Base-by-base conservation (phyloP, 2,329 filamentous ascomycete genomes). In the Hypoxylon sp. region DNA sequence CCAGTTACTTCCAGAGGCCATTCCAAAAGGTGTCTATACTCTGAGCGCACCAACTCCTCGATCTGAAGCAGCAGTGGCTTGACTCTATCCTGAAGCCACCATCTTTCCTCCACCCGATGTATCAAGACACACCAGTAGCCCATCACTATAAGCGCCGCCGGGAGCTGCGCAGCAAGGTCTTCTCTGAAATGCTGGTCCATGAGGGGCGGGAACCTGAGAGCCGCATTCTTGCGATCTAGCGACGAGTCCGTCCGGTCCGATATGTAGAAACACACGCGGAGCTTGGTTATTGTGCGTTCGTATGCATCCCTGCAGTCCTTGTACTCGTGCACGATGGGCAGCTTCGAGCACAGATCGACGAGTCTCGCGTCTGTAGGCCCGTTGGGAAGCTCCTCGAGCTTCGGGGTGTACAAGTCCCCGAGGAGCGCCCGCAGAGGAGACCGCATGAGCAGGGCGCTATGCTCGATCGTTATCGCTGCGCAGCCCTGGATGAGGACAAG, bases 41-140 rank as follows among this genome's bases (percentile, higher is more conserved):
- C 64, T 6, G 14, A 10, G 2, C 68, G 56, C 11, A 74, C 40
- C 56, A 73, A 17, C 33, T 71, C 68, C 42, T 62, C 59, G 11
- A 74, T 72, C 56, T 66, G 61, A 2, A 58, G 27, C 27, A 72
- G 40, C 20, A 74, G 46, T 20, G 72, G 72, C 14, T 46, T 31
- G 1, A 73, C 64, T 30, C 58, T 63, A 1, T 65, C 70, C 54
- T 61, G 64, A 0, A 74, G 65, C 71, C 71, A 75, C 72, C 74
- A 76, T 48, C 69, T 64, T 8, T 68, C 56, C 57, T 74, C 69
- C 10, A 73, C 63, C 3, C 75, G 68, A 31, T 74, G 48, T 17
- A 76, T 42, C 53, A 77, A 57, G 6, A 76, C 68, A 46, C 73
- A 74, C 75, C 75, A 76, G 49, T 69, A 76, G 1, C 70, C 72